These are phyloP conservation scores for Pyrenochaeta sp. DNA, from an alignment of 2,329 filamentous ascomycete genomes.

Conservation along the genomic window DNA sequence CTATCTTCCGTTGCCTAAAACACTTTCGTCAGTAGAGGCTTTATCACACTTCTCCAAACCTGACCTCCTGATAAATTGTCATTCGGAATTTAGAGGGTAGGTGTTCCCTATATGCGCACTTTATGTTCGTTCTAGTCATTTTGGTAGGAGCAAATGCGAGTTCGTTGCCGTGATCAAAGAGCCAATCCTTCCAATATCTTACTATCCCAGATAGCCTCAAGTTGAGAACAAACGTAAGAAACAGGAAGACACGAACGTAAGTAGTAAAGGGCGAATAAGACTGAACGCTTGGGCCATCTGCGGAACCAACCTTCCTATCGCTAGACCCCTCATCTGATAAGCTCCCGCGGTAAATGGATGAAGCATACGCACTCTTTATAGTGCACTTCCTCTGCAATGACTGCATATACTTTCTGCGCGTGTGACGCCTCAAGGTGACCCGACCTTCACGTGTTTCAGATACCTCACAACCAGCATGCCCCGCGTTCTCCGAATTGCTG, in stretches of 20 bases:
- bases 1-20: background rate
- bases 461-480: constrained; percentile 34
- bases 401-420: background rate
- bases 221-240: background rate
- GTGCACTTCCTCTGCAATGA: background rate
- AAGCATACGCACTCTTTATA: background rate
- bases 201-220: too few species aligned
- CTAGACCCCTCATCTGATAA: background rate
- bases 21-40: too few species aligned
- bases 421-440: background rate
- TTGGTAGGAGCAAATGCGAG: too few species aligned
- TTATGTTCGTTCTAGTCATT: too few species aligned
- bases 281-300: background rate
- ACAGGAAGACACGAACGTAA: background rate
- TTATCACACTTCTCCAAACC: too few species aligned
- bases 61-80: too few species aligned
- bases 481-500: constrained; percentile 56
- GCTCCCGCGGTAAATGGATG: background rate
- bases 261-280: background rate
- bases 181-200: too few species aligned
- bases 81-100: too few species aligned
- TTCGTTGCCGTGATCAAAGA: too few species aligned
- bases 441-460: background rate
- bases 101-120: too few species aligned
- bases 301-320: background rate